Conservation (phyloP, 257 asterid genomes). For the Linderniella brevidens region DNA sequence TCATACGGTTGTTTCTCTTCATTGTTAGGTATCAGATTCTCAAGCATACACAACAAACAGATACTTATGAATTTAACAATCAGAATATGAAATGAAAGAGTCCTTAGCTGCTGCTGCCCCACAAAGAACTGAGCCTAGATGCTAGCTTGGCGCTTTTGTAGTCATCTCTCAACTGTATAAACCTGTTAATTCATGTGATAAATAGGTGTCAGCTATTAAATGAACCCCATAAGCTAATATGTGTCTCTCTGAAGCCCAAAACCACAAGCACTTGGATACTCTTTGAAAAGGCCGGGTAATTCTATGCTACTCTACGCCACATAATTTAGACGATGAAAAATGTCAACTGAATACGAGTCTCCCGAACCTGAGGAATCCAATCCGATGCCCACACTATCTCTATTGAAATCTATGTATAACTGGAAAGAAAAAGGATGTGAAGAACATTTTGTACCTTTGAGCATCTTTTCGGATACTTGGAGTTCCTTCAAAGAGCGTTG, state of each 20-base stretch:
- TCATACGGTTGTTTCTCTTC: no score
- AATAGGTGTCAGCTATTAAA: neutral
- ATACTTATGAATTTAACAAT: no score
- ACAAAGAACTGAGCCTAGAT: constrained; percentile 64
- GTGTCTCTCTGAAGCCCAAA: neutral
- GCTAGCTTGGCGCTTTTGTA: constrained; percentile 96
- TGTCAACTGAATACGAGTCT: no score
- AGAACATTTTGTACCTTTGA: constrained; percentile 41
- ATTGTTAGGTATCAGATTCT: no score
- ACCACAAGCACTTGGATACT: no score
- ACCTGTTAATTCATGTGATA: constrained; percentile 52
- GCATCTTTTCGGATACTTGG: constrained; percentile 98
- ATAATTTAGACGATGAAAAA: no score
- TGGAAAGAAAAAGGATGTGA: neutral
- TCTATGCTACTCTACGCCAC: no score
- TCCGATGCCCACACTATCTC: neutral
- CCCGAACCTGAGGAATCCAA: neutral
- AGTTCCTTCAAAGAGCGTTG: constrained; percentile 87
- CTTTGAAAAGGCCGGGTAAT: no score
- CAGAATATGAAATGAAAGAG: no score
- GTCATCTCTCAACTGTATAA: constrained; percentile 93
- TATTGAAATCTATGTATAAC: neutral
- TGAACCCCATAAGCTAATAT: neutral
- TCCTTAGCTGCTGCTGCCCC: constrained; percentile 11
- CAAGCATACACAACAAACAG: no score